Base-by-base conservation (phyloP, 345 rosid genomes). In the Bruguiera gymnorhiza region DNA sequence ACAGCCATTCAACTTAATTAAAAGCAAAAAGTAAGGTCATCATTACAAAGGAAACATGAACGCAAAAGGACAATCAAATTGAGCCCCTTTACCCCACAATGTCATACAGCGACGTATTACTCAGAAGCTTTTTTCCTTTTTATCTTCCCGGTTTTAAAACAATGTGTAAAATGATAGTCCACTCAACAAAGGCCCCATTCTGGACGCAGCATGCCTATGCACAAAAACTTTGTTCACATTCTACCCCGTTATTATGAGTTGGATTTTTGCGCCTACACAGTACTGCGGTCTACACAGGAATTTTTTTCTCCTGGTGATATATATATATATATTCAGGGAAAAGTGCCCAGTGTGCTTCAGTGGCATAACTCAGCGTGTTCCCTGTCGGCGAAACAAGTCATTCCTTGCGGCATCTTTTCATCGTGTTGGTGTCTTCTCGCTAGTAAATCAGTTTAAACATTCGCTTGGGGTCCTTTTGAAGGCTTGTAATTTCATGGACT, bases 61-160 rank as follows among this genome's bases (percentile, higher is more conserved):
- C 51, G 82, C 84, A 85, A 85, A 81, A 87, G 80, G 87, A 86
- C 86, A 81, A 78, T 74, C 82, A 60, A 85, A 84, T 81, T 66
- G 81, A 70, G 85, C 68, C 48, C 79, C 83, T 79, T 73, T 83
- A 71, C 86, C 92, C 93, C 93, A 86, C 93, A 69, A 32, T 66
- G 70, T 66, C 70, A 72, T 67, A 81, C 75, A 83, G 68, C 81
- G 79, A 8, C 79, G 76, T 73, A 74, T 63, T 76, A 79, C 78
- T 81, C 83, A 79, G 80, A 77, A 81, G 81, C 50, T 13, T 13
- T 43, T 43, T 43, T 13, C 19, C 83, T 80, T 82, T 84, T 78
- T 70, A 56, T 67, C 68, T 75, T 57, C 62, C 79, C 78, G 76
- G 62, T 32, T 59, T 15, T 50, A 61, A 68, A 68, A 55, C 67